Percentiles rank a stretch among this genome's conserved stretches.
These are phyloP conservation scores for Trametes villosa DNA, from an alignment of 768 basidiomycete genomes.

Conservation along the genomic window DNA sequence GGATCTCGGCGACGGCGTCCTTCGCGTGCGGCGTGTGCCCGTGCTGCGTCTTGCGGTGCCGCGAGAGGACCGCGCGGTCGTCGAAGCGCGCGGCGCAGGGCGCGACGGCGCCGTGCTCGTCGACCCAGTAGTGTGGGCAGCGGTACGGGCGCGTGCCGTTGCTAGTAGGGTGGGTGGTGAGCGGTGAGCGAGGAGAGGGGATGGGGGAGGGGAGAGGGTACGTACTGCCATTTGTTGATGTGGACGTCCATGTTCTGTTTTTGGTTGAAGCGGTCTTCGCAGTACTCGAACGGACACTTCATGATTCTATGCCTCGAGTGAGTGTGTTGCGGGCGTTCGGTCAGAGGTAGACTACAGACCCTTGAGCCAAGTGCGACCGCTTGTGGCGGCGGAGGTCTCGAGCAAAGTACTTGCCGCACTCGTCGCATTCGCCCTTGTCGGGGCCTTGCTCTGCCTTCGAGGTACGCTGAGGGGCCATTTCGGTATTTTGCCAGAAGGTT, in stretches of 20 bases:
- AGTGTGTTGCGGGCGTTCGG: no score
- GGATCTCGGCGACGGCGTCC: not conserved
- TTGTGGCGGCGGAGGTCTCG: no score
- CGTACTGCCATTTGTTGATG: slow-evolving; percentile 7
- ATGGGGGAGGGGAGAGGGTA: not conserved
- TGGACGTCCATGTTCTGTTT: not conserved
- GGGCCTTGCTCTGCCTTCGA: no score
- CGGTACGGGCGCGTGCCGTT: not conserved
- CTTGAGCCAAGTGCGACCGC: no score
- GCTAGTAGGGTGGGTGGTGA: not conserved
- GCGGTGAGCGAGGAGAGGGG: no score
- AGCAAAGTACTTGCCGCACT: no score
- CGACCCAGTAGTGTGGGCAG: slow-evolving; percentile 2
- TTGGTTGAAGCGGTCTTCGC: not conserved
- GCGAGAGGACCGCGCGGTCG: not conserved
- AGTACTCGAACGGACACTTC: not conserved
- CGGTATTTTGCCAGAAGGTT: no score
- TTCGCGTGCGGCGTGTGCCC: not conserved
- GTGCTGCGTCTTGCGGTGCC: slow-evolving; percentile 1
- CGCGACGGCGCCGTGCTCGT: not conserved
- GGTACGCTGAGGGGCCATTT: no score
- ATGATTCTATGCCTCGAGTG: no score
- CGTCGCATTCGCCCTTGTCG: no score
- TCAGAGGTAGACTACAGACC: no score
- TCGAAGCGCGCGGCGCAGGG: not conserved